Base-by-base conservation (phyloP, 768 basidiomycete species). In the Lentinula sp. region DNA sequence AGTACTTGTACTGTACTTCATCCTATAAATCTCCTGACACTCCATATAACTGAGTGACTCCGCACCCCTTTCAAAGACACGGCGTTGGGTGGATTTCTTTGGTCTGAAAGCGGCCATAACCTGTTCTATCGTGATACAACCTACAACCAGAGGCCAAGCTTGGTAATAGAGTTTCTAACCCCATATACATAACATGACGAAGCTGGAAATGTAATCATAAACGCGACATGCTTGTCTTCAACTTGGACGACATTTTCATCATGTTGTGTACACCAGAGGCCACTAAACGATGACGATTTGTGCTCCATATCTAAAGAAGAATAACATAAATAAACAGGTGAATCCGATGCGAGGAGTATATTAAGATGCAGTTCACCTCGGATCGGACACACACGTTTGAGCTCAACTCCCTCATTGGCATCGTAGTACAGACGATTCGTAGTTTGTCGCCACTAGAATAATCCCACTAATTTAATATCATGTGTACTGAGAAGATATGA, bases 361-460 rank as follows among this genome's bases (percentile, higher is more conserved):
- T 6, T n/a, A 39, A 9, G 41, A n/a, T 16, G 23, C 15, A 18
- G 5, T 20, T 28, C 20, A 56, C 55, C 55, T 56, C 55, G n/a
- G 55, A 33, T 41, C 20, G 39, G n/a, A 56, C 39, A 16, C 55
- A 56, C 28, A 56, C 55, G n/a, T 56, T 56, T 15, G 55, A 56
- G 23, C 6, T 18, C 10, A 43, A 13, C 20, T 41, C 55, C 23
- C 37, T 9, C 23, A 43, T 15, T 10, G 55, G 55, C 55, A 56
- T 56, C 36, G 55, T 56, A 10, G 55, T 56, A 23, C 41, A 41
- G n/a, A 56, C 55, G 10, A 56, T 56, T 45, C 39, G 37, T 23
- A 56, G n/a, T 32, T 18, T 56, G 41, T 56, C 55, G 41, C 41
- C 41, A 15, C 55, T 56, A 41, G 5, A 39, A 28, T 28, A 28